Base-by-base conservation (phyloP, 768 basidiomycete genomes). In the Trametes gibbosa region DNA sequence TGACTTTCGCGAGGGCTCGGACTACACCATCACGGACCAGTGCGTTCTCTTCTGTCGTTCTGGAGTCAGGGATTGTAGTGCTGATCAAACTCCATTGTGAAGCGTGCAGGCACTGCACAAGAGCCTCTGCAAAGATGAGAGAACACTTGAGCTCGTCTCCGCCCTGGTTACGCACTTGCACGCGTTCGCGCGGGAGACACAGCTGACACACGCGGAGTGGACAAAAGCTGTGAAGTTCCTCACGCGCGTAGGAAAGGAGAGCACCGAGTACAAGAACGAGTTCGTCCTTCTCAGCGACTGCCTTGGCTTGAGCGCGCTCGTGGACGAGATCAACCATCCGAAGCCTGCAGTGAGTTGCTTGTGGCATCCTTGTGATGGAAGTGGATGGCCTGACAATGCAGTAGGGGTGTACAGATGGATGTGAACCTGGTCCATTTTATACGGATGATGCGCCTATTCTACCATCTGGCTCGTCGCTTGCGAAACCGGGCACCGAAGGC, bases 231-330 rank as follows among this genome's bases (percentile, higher is more conserved):
- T 76, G 58, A 65, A 72, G 61, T 73, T 75, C 69, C 68, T 77
- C 42, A 76, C 75, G 8, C 67, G 68, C 8, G 73, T 70, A 14
- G 76, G 76, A 13, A 72, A 76, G 65, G 74, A 74, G 66, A 75
- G 74, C 67, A 73, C 75, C 19, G 67, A 68, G 25, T 67, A 65
- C 62, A 70, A 69, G 67, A 72, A 73, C 65, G 76, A 77, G 67
- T 75, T 77, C 56, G 73, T 77, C 56, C 71, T 77, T 19, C 66
- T 77, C 21, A 73, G 72, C 56, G 76, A 77, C 58, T 72, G 70
- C 21, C 61, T 77, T 9, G 76, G 76, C 13, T 50, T 76, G 17
- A 74, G 72, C 39, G 75, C 72, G 9, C 67, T 77, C 13, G 66
- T 77, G 24, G 76, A 77, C 53, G 71, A 72, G 59, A 62, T 74